Conservation (phyloP, 108 stramenopile genomes). For the Stephanodiscus minutulus region DNA sequence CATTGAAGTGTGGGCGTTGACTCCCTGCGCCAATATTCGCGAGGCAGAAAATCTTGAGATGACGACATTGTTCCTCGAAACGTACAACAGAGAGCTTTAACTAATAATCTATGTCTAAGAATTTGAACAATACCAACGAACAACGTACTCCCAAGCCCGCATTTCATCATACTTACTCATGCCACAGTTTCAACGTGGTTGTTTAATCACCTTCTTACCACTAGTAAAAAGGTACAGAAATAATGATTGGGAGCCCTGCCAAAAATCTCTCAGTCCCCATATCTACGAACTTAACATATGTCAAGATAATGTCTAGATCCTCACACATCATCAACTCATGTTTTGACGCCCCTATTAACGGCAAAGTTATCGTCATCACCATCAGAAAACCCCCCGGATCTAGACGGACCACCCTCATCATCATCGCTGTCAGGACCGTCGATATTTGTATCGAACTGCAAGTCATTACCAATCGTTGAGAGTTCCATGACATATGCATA, state of each 20-base stretch:
- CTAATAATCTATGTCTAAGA: not conserved
- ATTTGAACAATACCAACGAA: not conserved
- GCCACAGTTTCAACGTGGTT: not conserved
- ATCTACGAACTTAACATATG: not conserved
- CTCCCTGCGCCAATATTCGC: conserved; percentile 61
- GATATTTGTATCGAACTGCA: conserved; percentile 53
- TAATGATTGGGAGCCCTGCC: not conserved
- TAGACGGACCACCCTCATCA: conserved; percentile 26
- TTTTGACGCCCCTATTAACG: conserved; percentile 29
- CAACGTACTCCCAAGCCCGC: not conserved
- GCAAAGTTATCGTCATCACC: conserved; percentile 25
- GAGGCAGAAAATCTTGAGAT: conserved; percentile 75
- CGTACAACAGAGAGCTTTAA: conserved; percentile 12
- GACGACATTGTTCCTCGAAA: conserved; percentile 64
- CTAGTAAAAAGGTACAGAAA: not conserved
- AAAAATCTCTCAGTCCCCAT: not conserved
- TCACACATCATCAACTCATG: conserved; percentile 8
- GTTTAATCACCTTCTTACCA: not conserved
- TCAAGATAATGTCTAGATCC: not conserved
- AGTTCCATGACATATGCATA: conserved; percentile 91
- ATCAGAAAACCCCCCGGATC: conserved; percentile 12
- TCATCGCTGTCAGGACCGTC: conserved; percentile 56
- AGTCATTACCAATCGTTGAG: conserved; percentile 53
- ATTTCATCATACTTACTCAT: not conserved
- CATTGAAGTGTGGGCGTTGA: conserved; percentile 82